These are phyloP conservation scores for Nicotiana undulata DNA, from an alignment of 257 asterid genomes.

Conservation along the genomic window DNA sequence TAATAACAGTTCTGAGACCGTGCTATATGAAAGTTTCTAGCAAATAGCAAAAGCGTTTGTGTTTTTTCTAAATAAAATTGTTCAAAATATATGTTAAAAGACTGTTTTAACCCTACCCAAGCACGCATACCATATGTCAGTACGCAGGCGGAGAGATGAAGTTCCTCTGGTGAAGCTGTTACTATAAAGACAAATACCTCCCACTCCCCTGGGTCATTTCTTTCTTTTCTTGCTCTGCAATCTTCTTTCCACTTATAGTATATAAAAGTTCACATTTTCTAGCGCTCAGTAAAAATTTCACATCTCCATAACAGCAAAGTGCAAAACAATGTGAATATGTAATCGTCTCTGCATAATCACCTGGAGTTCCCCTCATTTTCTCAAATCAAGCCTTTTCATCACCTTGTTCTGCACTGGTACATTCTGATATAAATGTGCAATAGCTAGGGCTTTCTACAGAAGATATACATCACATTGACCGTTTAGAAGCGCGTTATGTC, in stretches of 20 bases:
- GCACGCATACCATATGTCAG: not conserved
- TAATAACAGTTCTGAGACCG: not conserved
- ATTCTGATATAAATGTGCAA: not conserved
- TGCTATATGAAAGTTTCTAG: not conserved
- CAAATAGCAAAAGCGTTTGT: not conserved
- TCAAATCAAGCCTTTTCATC: not conserved
- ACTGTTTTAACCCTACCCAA: not conserved
- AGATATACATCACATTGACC: conserved; percentile 2
- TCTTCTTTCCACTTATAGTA: conserved; percentile 1
- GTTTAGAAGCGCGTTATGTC: not conserved
- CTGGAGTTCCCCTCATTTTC: not conserved
- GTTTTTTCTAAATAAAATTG: not conserved
- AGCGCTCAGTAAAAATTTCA: not conserved
- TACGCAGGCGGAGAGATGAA: not conserved
- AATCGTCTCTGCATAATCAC: not conserved
- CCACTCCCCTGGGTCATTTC: not conserved
- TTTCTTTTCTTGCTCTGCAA: not conserved
- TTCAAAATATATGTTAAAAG: not conserved
- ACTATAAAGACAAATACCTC: not conserved
- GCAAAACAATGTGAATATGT: not conserved
- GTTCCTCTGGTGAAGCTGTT: not conserved
- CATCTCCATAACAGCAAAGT: not conserved
- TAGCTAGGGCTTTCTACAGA: conserved; percentile 18
- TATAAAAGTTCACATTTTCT: not conserved
- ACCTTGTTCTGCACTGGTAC: not conserved